Evolutionary conservation across 495 filamentous ascomycete species (phyloP).

Genomic region (Aspergillus sclerotiicarbonarius): DNA sequence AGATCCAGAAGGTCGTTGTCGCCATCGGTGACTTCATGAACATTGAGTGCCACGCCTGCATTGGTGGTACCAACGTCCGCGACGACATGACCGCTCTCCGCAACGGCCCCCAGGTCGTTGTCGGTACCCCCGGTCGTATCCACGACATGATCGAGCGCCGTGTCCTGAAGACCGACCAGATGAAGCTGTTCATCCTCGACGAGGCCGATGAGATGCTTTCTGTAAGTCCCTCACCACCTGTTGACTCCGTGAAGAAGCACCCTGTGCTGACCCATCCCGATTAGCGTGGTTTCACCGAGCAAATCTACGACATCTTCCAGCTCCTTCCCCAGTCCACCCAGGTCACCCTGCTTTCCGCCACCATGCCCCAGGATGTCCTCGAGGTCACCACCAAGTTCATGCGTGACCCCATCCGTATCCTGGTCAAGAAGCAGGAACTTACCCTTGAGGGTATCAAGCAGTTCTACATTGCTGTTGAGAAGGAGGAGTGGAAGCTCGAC

Average conservation of each 20-base stretch:
- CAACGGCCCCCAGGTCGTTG: slow-evolving; percentile 93
- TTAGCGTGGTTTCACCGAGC: slow-evolving; percentile 95
- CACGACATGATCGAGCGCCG: slow-evolving; percentile 98
- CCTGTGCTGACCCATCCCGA: background rate
- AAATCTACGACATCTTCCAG: slow-evolving; percentile 99
- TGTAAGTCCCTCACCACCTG: slow-evolving; percentile 49
- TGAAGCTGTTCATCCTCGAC: slow-evolving; percentile 99
- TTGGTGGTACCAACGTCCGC: slow-evolving; percentile 95
- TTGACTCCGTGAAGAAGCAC: background rate
- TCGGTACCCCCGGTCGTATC: slow-evolving; percentile 95
- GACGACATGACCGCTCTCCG: slow-evolving; percentile 97
- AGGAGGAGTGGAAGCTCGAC: slow-evolving; percentile 99
- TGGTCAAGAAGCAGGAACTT: slow-evolving; percentile 99
- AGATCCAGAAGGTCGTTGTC: slow-evolving; percentile 98
- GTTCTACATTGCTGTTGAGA: slow-evolving; percentile 99
- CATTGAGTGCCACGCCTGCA: slow-evolving; percentile 98
- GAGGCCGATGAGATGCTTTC: slow-evolving; percentile 99
- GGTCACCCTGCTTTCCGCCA: slow-evolving; percentile 95
- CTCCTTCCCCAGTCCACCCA: slow-evolving; percentile 95
- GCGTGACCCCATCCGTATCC: slow-evolving; percentile 96
- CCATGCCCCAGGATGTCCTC: slow-evolving; percentile 97
- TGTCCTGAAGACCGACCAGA: slow-evolving; percentile 86
- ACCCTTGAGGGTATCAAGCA: slow-evolving; percentile 99
- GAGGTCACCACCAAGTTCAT: slow-evolving; percentile 99
- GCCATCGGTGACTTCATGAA: slow-evolving; percentile 99